phyloP scores from a whole-genome alignment of 192 early-diverging fungal genomes.

The Coemansia sp. region DNA sequence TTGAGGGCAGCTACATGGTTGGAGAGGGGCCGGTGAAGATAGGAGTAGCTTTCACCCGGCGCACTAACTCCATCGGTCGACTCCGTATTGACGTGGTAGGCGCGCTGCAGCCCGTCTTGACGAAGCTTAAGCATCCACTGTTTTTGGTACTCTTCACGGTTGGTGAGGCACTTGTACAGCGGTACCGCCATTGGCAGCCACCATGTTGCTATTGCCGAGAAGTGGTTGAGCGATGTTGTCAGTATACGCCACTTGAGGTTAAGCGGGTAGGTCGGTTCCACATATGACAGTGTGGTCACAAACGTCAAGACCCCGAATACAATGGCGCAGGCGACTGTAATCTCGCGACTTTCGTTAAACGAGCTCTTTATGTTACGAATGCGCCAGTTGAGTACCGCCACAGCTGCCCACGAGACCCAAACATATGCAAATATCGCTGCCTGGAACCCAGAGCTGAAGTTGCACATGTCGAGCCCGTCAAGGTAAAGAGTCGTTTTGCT shows the following conservation, averaged over 20 bases:
- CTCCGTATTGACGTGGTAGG: slow-evolving; percentile 16
- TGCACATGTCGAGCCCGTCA: slow-evolving; percentile 30
- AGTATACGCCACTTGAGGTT: slow-evolving; percentile 17
- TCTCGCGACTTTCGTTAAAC: slow-evolving; percentile 54
- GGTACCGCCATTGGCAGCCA: slow-evolving; percentile 48
- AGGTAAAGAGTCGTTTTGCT: slow-evolving; percentile 21
- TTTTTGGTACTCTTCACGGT: slow-evolving; percentile 19
- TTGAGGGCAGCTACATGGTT: background rate
- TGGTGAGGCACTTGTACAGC: slow-evolving; percentile 27
- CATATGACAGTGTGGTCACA: slow-evolving; percentile 39
- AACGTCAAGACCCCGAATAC: slow-evolving; percentile 32
- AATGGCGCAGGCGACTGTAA: slow-evolving; percentile 16
- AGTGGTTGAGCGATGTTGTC: slow-evolving; percentile 40
- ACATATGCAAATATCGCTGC: slow-evolving; percentile 36
- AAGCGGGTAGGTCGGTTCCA: slow-evolving; percentile 26
- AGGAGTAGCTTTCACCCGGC: background rate
- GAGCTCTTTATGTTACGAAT: slow-evolving; percentile 54
- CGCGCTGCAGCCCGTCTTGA: slow-evolving; percentile 35
- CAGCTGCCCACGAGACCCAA: slow-evolving; percentile 36
- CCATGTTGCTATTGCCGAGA: slow-evolving; percentile 35
- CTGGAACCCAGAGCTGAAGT: slow-evolving; percentile 30
- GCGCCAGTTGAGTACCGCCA: slow-evolving; percentile 33
- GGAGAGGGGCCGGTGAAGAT: background rate
- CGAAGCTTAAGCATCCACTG: slow-evolving; percentile 31
- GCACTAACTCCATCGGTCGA: background rate